Percentiles rank a stretch among this genome's conserved stretches.
Conservation (phyloP, 2,329 filamentous ascomycete species). For the Ascochyta clinopodiicola region DNA sequence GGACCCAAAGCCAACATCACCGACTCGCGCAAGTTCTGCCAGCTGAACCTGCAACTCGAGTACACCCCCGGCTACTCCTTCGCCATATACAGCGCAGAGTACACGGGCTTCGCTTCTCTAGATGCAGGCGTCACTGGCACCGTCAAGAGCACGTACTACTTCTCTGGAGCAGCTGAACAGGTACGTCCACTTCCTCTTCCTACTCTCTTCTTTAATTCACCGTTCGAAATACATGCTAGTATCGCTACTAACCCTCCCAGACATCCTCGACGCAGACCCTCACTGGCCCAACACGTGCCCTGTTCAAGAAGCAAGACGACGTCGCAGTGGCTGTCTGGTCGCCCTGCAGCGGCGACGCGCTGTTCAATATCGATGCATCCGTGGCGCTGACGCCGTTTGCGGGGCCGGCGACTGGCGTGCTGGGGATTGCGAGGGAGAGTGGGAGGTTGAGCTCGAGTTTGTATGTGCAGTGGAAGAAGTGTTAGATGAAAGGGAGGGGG, state of each 20-base stretch:
- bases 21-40: constrained; percentile 48
- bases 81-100: constrained; percentile 44
- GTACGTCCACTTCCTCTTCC: constrained; percentile 13
- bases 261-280: constrained; percentile 30
- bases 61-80: constrained; percentile 48
- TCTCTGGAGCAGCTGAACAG: constrained; percentile 42
- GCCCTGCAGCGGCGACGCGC: constrained; percentile 34
- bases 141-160: constrained; percentile 47
- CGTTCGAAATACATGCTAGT: too few species aligned
- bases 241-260: background rate
- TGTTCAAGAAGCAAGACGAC: constrained; percentile 56
- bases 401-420: constrained; percentile 28
- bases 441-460: constrained; percentile 35
- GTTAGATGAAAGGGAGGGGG: constrained; percentile 20
- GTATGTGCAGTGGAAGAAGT: constrained; percentile 45
- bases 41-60: constrained; percentile 44
- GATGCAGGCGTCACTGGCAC: constrained; percentile 44
- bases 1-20: constrained; percentile 30
- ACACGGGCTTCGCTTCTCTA: constrained; percentile 45
- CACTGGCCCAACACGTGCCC: constrained; percentile 51
- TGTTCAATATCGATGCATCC: constrained; percentile 43
- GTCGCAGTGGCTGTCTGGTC: constrained; percentile 38
- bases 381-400: constrained; percentile 38
- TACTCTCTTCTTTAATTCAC: too few species aligned
- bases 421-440: constrained; percentile 35